Evolutionary conservation across 192 early-diverging fungal genomes (phyloP).

Genomic region (Coemansia sp.): DNA sequence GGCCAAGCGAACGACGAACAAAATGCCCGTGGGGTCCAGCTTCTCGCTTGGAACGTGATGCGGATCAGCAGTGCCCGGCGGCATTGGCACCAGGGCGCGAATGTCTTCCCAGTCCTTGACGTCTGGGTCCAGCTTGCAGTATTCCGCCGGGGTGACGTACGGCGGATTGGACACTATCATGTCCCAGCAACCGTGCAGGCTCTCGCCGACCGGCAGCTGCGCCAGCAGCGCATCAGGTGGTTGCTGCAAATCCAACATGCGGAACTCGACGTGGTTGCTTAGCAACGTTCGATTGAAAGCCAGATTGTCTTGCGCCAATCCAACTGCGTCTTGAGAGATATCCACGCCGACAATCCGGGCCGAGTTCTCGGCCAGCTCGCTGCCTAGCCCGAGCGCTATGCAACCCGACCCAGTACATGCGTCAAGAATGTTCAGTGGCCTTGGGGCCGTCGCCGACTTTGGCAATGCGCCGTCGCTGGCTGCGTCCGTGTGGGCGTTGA

Average conservation of each 20-base stretch:
- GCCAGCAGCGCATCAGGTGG: constrained; percentile 1
- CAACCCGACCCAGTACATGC: constrained; percentile 87
- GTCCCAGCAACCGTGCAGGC: constrained; percentile 46
- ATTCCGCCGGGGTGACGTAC: constrained; percentile 73
- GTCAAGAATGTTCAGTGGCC: constrained; percentile 69
- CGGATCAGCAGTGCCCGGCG: not conserved
- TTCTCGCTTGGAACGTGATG: not conserved
- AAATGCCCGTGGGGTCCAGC: constrained; percentile 19
- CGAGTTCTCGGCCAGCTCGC: constrained; percentile 48
- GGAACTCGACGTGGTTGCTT: constrained; percentile 48
- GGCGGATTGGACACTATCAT: constrained; percentile 90
- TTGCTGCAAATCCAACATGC: constrained; percentile 45
- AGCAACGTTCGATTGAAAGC: constrained; percentile 16
- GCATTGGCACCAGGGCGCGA: constrained; percentile 59
- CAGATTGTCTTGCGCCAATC: constrained; percentile 59
- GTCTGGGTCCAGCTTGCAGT: constrained; percentile 58
- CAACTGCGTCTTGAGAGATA: constrained; percentile 58
- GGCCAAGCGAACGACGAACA: constrained; percentile 28
- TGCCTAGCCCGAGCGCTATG: constrained; percentile 67
- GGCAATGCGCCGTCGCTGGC: not conserved
- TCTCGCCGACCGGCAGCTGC: not conserved
- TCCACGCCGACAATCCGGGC: constrained; percentile 61
- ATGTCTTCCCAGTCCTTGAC: constrained; percentile 87
- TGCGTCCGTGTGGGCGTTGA: constrained; percentile 22
- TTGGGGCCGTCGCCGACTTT: not conserved